Percentiles rank a stretch among this genome's conserved stretches.
phyloP scores from a whole-genome alignment of 768 basidiomycete genomes.

The Collybia sordida region DNA sequence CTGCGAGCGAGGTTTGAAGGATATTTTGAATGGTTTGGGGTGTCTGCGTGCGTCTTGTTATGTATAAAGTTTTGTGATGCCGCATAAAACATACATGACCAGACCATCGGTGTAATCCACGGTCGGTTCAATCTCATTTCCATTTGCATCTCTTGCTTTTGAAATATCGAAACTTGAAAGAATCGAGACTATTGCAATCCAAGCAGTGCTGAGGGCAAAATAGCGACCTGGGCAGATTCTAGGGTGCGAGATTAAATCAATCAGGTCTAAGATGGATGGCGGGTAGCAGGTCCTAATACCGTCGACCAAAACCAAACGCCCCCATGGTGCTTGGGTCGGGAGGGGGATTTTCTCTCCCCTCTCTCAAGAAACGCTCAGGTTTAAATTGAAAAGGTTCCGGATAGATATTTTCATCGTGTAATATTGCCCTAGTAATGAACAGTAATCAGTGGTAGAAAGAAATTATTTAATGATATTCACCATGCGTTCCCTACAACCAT shows the following conservation, averaged over 20 bases:
- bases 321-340: not conserved
- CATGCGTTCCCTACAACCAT: not conserved
- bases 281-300: constrained; percentile 3
- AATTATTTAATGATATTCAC: not conserved
- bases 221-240: constrained; percentile 3
- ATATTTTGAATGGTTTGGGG: constrained; percentile 9
- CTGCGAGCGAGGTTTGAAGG: constrained; percentile 5
- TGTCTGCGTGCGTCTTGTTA: not conserved
- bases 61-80: not conserved
- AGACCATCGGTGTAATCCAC: not conserved
- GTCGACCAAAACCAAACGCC: constrained; percentile 27
- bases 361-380: constrained; percentile 18
- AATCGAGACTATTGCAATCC: not conserved
- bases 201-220: not conserved
- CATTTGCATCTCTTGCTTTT: constrained; percentile 4
- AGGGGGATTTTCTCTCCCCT: constrained; percentile 12
- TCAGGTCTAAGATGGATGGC: not conserved
- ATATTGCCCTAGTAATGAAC: constrained; percentile 11
- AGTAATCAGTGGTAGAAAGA: not conserved
- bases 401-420: constrained; percentile 12
- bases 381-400: constrained; percentile 18
- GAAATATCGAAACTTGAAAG: not conserved
- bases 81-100: not conserved
- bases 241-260: not conserved
- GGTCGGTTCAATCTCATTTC: not conserved